Base-by-base conservation (phyloP, 2,329 filamentous ascomycete species). In the Xylariaceae sp. region DNA sequence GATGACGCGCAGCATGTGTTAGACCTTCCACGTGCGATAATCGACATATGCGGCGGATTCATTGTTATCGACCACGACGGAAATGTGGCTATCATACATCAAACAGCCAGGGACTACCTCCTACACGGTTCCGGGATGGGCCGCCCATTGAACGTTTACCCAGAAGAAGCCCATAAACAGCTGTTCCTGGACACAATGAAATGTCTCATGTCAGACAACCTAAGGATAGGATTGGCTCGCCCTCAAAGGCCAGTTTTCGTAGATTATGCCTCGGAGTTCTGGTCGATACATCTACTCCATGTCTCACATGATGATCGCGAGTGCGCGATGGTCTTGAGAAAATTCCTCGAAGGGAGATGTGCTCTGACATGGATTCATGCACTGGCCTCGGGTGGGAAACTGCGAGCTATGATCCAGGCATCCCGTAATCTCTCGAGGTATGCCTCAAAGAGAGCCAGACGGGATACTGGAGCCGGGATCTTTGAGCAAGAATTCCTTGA, bases 291-390 rank as follows among this genome's bases (percentile, higher is more conserved):
- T 44, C 41, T 64, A 8, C n/a, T 38, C 16, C 40, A 33, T 2
- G 34, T 40, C 3, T 42, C 51, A 1, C 8, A 32, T 10, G 34
- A 23, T 11, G 16, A 7, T 17, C 44, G 43, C 20, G 27, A 50
- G 38, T 53, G 14, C 25, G 43, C 3, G 20, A 49, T 16, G 17
- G 22, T 59, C 16, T 50, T 65, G 4, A 45, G 38, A 6, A 56
- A 53, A 22, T 64, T 66, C 37, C 49, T 66, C 2, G 41, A 41
- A 7, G 46, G 33, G 10, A 40, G 36, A 6, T 52, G 41, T 37
- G 56, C 65, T 8, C 45, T 69, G 1, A 50, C 52, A 3, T 70
- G 67, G 67, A 65, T 69, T 6, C 48, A 60, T 16, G 22, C 57
- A 3, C 47, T 64, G 6, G 61, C 65, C 6, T 35, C 37, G 11